Evolutionary conservation across 208 protist genomes (phyloP).

Genomic region (Lotmaria passim): DNA sequence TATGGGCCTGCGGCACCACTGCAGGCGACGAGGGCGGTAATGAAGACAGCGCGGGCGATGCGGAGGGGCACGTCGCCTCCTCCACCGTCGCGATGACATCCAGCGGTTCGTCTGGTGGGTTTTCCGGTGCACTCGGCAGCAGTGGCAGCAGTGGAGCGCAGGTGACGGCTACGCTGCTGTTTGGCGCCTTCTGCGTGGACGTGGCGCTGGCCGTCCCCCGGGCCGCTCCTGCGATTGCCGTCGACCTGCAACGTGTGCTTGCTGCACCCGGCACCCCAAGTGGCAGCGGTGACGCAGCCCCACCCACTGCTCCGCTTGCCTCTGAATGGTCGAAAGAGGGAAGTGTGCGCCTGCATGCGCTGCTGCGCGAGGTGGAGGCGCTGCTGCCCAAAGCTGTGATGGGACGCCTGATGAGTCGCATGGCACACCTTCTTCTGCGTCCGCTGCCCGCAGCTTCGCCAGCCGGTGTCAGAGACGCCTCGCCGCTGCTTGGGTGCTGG

Average conservation of each 20-base stretch:
- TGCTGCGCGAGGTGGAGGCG: constrained; percentile 11
- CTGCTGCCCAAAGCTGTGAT: constrained; percentile 5
- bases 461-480: too few relatives aligned
- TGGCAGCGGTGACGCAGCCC: neutral
- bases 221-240: constrained; percentile 6
- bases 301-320: too few relatives aligned
- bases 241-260: neutral
- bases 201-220: constrained; percentile 14
- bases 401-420: constrained; percentile 10
- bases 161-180: constrained; percentile 27
- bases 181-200: constrained; percentile 42
- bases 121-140: neutral
- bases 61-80: neutral
- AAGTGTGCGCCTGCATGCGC: neutral
- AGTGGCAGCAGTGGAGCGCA: constrained; percentile 23
- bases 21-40: neutral
- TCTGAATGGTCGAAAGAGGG: constrained; percentile 27
- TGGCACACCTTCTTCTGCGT: constrained; percentile 13
- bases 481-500: neutral
- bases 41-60: neutral
- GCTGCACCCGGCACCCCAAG: too few relatives aligned
- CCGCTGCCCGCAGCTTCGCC: neutral
- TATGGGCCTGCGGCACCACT: constrained; percentile 11
- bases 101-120: neutral
- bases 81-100: neutral